Evolutionary conservation across 2,329 filamentous ascomycete genomes (phyloP), one percentile per base, ranked within the genome.

Genomic region (Graphilbum fragrans): DNA sequence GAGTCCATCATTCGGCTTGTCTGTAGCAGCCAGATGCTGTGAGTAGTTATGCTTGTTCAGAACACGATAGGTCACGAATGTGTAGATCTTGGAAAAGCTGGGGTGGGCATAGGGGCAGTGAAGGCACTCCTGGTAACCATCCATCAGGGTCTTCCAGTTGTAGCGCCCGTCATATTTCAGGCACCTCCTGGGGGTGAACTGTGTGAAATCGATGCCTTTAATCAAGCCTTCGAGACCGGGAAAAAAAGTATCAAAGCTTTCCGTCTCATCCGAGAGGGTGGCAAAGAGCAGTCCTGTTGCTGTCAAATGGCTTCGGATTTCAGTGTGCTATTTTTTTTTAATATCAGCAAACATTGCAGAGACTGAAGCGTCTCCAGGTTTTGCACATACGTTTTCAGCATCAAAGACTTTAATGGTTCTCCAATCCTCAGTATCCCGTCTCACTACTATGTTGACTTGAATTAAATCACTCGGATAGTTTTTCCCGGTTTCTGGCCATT

Each of bases 71-170:
- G 37, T 43, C 11, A 19, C 41, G 25, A 43, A 43, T 2, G 23
- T n/a, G 23, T 43, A 43, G 3, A 39, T 17, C 33, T 39, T 39
- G 37, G 41, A 17, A 21, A 43, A 43, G 17, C 16, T 21, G 16
- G 41, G 41, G 25, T 43, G 41, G 1, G 41, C 37, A 33, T 39
- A 43, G 8, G 41, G 41, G 10, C 41, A 43, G 37, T 43, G 41
- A 3, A 43, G 34, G 17, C 41, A 43, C 32, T 43, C 41, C 27
- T 43, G 41, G 33, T 23, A 43, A 18, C 41, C 41, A 27, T 43
- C 41, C 17, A 43, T 39, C 33, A 43, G 35, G 3, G 41, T 39
- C 41, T 43, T 43, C 41, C 41, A 43, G 41, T 43, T 43, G 20
- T 43, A 43, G 23, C 34, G 33, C 23, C 41, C 41, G 18, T 16